Percentiles rank a stretch among this genome's conserved stretches.
These are phyloP conservation scores for Bolboschoenoplectus hybrid DNA, from an alignment of 202 grass and related monocot species.

Conservation along the genomic window DNA sequence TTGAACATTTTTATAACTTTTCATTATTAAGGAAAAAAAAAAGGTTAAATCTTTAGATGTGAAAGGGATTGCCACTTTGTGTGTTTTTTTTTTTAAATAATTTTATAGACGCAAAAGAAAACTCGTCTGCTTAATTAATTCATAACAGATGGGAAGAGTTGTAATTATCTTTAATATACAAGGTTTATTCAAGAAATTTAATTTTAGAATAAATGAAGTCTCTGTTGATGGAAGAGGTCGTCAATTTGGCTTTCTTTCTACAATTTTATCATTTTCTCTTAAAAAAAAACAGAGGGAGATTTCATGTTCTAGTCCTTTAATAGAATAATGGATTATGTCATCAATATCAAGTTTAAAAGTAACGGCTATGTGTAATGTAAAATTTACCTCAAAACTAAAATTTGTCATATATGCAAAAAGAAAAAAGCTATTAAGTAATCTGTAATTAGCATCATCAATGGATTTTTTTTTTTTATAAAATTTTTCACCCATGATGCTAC, in stretches of 20 bases:
- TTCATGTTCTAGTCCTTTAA: not conserved
- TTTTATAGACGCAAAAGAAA: not conserved
- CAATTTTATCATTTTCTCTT: not conserved
- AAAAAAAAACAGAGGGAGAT: not conserved
- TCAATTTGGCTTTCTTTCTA: not conserved
- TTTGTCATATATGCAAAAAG: not conserved
- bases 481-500: too few species aligned
- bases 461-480: too few species aligned
- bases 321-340: not conserved
- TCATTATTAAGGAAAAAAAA: not conserved
- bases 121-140: not conserved
- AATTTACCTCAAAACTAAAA: not conserved
- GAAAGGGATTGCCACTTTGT: not conserved
- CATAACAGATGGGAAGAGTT: not conserved
- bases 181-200: not conserved
- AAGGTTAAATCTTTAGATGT: not conserved
- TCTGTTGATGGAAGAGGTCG: not conserved
- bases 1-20: not conserved
- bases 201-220: not conserved
- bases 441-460: too few species aligned
- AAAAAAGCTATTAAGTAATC: not conserved
- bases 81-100: not conserved
- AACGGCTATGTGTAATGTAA: not conserved
- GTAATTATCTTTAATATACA: not conserved
- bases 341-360: not conserved